Percentiles rank a stretch among this genome's conserved stretches.
Conservation (phyloP, 108 stramenopile species). For the Licmophora abbreviata region DNA sequence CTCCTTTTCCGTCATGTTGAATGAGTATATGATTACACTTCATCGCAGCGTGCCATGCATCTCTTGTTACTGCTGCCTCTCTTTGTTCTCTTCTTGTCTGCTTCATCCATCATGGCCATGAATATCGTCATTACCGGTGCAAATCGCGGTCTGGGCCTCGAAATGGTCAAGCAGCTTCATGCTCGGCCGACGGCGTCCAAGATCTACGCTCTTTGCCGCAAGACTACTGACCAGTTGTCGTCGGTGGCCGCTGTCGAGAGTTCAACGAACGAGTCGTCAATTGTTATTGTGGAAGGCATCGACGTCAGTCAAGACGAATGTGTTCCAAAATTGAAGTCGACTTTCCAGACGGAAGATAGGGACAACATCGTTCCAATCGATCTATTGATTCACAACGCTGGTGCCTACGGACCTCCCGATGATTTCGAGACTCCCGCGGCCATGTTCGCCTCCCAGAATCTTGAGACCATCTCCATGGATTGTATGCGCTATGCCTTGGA, state of each 20-base stretch:
- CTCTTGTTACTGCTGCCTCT: too few species aligned
- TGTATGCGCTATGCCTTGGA: conserved; percentile 23
- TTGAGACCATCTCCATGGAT: conserved; percentile 18
- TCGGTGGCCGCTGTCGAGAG: conserved; percentile 4
- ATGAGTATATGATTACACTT: too few species aligned
- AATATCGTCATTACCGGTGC: conserved; percentile 16
- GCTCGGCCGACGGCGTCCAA: neutral
- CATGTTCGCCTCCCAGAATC: conserved; percentile 5
- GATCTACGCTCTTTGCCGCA: conserved; percentile 20
- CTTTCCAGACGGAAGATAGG: neutral
- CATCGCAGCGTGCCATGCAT: too few species aligned
- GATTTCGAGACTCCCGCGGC: neutral
- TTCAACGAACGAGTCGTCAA: too few species aligned
- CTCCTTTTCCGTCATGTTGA: too few species aligned
- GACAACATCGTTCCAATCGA: conserved; percentile 6
- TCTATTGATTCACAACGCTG: conserved; percentile 22
- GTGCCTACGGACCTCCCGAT: conserved; percentile 21
- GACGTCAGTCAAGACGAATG: conserved; percentile 9
- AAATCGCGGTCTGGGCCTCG: conserved; percentile 11
- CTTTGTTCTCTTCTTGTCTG: too few species aligned
- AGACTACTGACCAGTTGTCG: conserved; percentile 6
- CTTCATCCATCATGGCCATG: conserved; percentile 1
- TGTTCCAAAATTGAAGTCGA: neutral
- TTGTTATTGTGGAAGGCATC: conserved; percentile 11
- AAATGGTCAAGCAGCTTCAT: conserved; percentile 4